Evolutionary conservation across 495 filamentous ascomycete species (phyloP).

Genomic region (Aspergillus olivimuriae): DNA sequence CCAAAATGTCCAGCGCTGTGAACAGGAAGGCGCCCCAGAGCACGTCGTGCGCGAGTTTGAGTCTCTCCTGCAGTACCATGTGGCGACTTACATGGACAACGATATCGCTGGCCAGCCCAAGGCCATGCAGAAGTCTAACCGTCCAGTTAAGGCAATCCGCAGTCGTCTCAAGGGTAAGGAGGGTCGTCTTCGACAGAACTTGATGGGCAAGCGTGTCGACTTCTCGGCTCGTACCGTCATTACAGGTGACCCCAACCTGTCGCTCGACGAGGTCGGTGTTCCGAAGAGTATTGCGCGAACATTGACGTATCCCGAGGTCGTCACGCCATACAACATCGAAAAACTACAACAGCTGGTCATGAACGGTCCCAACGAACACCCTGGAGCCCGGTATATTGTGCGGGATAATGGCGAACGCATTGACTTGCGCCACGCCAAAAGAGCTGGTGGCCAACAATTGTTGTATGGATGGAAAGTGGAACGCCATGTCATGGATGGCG

Average conservation of each 20-base stretch:
- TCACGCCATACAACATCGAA: constrained; percentile 95
- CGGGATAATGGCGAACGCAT: constrained; percentile 87
- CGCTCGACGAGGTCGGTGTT: constrained; percentile 93
- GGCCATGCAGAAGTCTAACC: constrained; percentile 91
- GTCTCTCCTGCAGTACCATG: constrained; percentile 90
- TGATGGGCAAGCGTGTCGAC: constrained; percentile 99
- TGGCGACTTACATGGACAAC: constrained; percentile 99
- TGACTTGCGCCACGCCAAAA: constrained; percentile 85
- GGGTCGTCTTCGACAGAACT: constrained; percentile 90
- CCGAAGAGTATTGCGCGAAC: constrained; percentile 82
- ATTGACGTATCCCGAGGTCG: constrained; percentile 92
- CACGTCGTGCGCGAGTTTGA: constrained; percentile 89
- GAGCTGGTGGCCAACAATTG: constrained; percentile 71
- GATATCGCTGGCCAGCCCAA: constrained; percentile 95
- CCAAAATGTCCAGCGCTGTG: constrained; percentile 81
- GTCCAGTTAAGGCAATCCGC: constrained; percentile 92
- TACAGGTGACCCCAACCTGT: constrained; percentile 94
- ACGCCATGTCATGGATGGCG: constrained; percentile 88
- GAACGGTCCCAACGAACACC: constrained; percentile 90
- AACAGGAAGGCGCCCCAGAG: constrained; percentile 79
- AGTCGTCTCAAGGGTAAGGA: constrained; percentile 98
- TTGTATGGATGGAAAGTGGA: constrained; percentile 99
- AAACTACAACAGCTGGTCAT: constrained; percentile 81
- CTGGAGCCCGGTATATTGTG: constrained; percentile 92
- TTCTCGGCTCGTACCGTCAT: constrained; percentile 99